Evolutionary conservation across 1,284 basidiomycete species (phyloP).

Genomic region (Moesziomyces parantarcticus): DNA sequence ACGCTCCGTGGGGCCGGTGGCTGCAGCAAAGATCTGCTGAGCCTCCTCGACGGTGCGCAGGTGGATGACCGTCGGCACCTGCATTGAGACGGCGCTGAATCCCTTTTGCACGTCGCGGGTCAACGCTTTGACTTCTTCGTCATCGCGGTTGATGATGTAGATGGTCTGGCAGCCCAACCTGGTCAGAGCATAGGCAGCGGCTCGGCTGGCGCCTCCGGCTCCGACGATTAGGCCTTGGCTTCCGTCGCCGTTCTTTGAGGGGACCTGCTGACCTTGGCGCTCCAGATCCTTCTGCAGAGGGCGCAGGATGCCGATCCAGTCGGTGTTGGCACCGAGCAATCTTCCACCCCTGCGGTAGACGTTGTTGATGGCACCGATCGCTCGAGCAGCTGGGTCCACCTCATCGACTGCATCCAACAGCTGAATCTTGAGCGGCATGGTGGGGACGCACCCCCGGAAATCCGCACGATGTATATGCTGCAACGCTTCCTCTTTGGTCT

Average conservation of each 20-base stretch:
- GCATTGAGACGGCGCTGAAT: constrained; percentile 6
- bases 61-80: constrained; percentile 7
- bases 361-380: constrained; percentile 19
- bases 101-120: constrained; percentile 5
- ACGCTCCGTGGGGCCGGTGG: neutral
- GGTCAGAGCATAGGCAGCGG: constrained; percentile 13
- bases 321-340: constrained; percentile 14
- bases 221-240: constrained; percentile 12
- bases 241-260: constrained; percentile 1
- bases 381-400: constrained; percentile 11
- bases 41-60: constrained; percentile 11
- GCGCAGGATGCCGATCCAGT: constrained; percentile 18
- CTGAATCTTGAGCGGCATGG: constrained; percentile 18
- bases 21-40: neutral
- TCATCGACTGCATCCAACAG: constrained; percentile 14
- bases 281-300: constrained; percentile 12
- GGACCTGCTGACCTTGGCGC: constrained; percentile 1
- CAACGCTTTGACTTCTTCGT: constrained; percentile 7
- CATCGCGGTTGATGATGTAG: constrained; percentile 20
- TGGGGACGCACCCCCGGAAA: constrained; percentile 14
- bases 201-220: constrained; percentile 14
- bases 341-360: constrained; percentile 8
- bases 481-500: constrained; percentile 14
- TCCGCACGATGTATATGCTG: constrained; percentile 9
- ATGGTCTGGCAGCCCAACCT: constrained; percentile 7